Conservation (phyloP, 352 stramenopile species). For the Pythium folliculosum region DNA sequence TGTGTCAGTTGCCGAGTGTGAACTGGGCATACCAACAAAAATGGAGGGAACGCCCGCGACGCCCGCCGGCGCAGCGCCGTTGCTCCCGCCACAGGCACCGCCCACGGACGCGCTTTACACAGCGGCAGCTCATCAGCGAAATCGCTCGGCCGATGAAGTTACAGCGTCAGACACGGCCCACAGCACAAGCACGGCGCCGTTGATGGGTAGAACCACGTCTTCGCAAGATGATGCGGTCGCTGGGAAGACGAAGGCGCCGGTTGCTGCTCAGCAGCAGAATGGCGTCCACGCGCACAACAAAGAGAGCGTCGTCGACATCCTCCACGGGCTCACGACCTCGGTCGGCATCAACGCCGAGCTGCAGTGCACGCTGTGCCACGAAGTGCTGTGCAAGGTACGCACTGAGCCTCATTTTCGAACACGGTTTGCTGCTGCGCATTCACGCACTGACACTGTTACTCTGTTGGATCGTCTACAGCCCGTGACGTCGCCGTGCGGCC, state of each 20-base stretch:
- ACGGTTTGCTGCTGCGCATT: not conserved
- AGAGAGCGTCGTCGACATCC: conserved; percentile 9
- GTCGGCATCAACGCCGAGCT: conserved; percentile 26
- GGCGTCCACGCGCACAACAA: not conserved
- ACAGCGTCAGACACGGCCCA: not conserved
- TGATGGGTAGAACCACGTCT: not conserved
- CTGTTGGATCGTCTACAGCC: conserved; percentile 12
- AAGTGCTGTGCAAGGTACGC: conserved; percentile 32
- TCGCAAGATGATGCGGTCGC: not conserved
- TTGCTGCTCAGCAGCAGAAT: not conserved
- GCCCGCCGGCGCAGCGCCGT: not conserved
- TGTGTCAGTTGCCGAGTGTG: conserved; percentile 1
- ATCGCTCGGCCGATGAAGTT: not conserved
- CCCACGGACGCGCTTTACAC: not conserved
- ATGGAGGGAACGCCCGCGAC: not conserved
- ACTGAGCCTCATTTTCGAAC: no score
- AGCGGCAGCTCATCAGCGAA: not conserved
- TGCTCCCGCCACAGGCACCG: not conserved
- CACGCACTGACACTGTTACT: not conserved
- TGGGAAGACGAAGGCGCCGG: not conserved
- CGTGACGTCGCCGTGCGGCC: conserved; percentile 28
- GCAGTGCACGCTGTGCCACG: conserved; percentile 36
- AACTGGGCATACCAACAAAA: not conserved
- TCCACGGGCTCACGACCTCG: conserved; percentile 18
- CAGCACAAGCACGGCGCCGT: not conserved